These are phyloP conservation scores for Dryas integrifolia DNA, from an alignment of 331 rosid genomes.

Conservation along the genomic window DNA sequence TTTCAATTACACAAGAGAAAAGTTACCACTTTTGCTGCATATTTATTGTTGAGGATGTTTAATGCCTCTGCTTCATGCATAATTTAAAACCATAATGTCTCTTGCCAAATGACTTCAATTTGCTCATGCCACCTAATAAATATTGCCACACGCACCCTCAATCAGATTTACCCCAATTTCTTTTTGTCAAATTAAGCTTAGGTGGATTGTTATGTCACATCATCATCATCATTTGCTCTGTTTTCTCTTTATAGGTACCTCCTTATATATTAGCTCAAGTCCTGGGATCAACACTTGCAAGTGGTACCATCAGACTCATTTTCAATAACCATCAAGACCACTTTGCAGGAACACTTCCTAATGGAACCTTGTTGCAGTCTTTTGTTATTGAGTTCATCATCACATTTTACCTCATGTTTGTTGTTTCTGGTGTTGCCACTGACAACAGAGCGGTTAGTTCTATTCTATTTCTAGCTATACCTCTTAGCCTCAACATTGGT, in stretches of 20 bases:
- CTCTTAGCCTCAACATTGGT: not conserved
- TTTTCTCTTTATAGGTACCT: slow-evolving; percentile 49
- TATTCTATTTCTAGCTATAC: not conserved
- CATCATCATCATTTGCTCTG: not conserved
- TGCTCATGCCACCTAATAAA: no score
- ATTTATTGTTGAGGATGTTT: no score
- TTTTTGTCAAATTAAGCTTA: no score
- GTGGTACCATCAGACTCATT: slow-evolving; percentile 69
- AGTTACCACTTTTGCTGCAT: no score
- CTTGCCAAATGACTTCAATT: not conserved
- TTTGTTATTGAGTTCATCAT: slow-evolving; percentile 72
- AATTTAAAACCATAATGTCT: not conserved
- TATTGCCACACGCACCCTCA: no score
- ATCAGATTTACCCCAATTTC: no score
- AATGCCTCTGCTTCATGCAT: not conserved
- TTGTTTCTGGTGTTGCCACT: slow-evolving; percentile 86
- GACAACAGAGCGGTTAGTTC: slow-evolving; percentile 77
- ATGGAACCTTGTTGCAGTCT: slow-evolving; percentile 53
- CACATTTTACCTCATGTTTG: slow-evolving; percentile 85
- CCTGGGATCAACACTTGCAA: slow-evolving; percentile 66
- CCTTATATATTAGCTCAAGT: slow-evolving; percentile 58
- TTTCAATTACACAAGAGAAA: no score
- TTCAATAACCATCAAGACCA: slow-evolving; percentile 44
- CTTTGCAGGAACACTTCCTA: slow-evolving; percentile 60
- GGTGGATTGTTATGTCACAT: not conserved